phyloP scores from a whole-genome alignment of 1,139 yeast genomes.

The Kodamaea sp. region DNA sequence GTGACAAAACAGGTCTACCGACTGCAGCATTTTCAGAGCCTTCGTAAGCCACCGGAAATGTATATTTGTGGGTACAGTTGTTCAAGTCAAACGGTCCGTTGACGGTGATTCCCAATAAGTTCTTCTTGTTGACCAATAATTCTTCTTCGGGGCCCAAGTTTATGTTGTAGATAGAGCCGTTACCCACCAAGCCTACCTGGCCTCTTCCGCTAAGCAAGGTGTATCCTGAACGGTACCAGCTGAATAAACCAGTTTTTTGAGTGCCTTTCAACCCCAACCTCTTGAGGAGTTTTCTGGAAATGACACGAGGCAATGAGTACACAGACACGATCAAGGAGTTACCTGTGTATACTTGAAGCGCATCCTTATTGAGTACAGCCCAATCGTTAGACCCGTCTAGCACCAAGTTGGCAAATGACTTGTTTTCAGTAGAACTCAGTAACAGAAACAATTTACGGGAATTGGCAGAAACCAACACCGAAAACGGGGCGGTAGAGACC shows the following conservation, averaged over 20 bases:
- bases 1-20: not conserved
- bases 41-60: conserved; percentile 16
- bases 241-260: conserved; percentile 37
- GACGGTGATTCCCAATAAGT: conserved; percentile 53
- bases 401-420: conserved; percentile 43
- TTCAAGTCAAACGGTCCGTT: conserved; percentile 50
- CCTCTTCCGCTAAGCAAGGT: conserved; percentile 60
- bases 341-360: conserved; percentile 56
- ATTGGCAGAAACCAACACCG: conserved; percentile 40
- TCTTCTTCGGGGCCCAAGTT: conserved; percentile 49
- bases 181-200: conserved; percentile 54
- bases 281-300: conserved; percentile 37
- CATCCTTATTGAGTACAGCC: conserved; percentile 52
- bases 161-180: conserved; percentile 55
- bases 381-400: conserved; percentile 64
- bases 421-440: conserved; percentile 20
- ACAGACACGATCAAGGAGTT: conserved; percentile 43
- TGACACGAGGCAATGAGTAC: conserved; percentile 39
- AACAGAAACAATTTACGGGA: conserved; percentile 19
- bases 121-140: conserved; percentile 46
- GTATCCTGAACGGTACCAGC: conserved; percentile 41
- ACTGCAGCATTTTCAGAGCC: not conserved
- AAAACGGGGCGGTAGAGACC: conserved; percentile 50
- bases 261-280: conserved; percentile 20
- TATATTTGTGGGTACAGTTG: conserved; percentile 35